Evolutionary conservation across 2,329 filamentous ascomycete species (phyloP).

Genomic region (Westerdykella ornata): DNA sequence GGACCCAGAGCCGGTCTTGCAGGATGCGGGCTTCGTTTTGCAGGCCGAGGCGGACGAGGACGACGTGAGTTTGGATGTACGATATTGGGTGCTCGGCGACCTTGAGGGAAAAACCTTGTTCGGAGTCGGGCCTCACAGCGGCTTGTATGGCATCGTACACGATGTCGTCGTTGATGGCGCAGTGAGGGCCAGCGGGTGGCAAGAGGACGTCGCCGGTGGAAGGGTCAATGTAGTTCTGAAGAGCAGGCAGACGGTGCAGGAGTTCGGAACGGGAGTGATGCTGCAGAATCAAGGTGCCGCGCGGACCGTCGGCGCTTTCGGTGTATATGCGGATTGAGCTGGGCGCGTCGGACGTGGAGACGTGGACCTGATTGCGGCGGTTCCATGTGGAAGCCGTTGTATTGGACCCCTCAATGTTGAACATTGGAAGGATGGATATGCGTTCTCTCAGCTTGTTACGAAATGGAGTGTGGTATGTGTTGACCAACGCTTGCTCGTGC

Average conservation of each 20-base stretch:
- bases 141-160: constrained; percentile 1
- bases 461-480: background rate
- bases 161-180: constrained; percentile 1
- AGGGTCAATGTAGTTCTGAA: constrained; percentile 2
- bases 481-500: background rate
- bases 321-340: background rate
- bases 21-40: background rate
- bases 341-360: background rate
- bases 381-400: background rate
- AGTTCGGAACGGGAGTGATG: background rate
- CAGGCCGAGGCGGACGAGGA: constrained; percentile 3
- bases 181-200: background rate
- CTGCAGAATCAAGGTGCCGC: background rate
- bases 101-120: background rate
- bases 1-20: background rate
- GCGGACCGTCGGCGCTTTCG: background rate
- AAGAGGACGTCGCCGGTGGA: background rate
- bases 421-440: background rate
- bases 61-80: constrained; percentile 3
- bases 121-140: background rate
- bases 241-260: constrained; percentile 1
- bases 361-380: background rate
- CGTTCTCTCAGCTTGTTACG: background rate
- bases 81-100: constrained; percentile 1
- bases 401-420: no score